Evolutionary conservation across 1,284 basidiomycete species (phyloP), one percentile per base, ranked within the genome.

Genomic region (Leccinum glutinopallens): DNA sequence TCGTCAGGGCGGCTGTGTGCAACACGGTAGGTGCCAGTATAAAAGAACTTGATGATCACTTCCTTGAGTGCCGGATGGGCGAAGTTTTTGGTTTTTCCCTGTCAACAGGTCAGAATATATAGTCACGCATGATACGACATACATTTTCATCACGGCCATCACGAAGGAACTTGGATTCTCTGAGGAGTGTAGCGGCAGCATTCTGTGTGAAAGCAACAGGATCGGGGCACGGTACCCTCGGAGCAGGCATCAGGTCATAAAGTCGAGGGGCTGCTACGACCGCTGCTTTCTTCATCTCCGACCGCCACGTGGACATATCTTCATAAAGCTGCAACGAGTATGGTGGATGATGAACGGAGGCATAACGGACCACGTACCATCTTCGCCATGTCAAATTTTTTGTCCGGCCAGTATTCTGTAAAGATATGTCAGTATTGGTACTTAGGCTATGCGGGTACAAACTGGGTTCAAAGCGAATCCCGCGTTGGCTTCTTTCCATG

Each of bases 251-350:
- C 53, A 55, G 29, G 25, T 29, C 29, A n/a, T 55, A 55, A 32
- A 55, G 19, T 32, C 13, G 29, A 19, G 53, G 53, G 13, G 29
- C 29, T 2, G 29, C 53, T 29, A 32, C 29, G 13, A 55, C 15
- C 6, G 53, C 53, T 25, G 15, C 53, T 55, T 55, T 53, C 53
- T 55, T 55, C 7, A 55, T 29, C 19, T 55, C 53, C 17, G 53
- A 55, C 12, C 53, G 53, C 53, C 53, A 55, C 10, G 29, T 55
- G 13, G 53, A 55, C 53, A 55, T 55, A 32, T 55, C 53, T 10
- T 55, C 53, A 13, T 55, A 55, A 32, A 55, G 53, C 53, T 55
- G 53, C 29, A 9, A 13, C 9, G n/a, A 15, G 9, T 15, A 46
- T 46, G 43, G 17, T 19, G 53, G 13, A 55, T 55, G 13, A 32